Evolutionary conservation across 2,329 filamentous ascomycete genomes (phyloP).

Genomic region (Pyricularia sp.): DNA sequence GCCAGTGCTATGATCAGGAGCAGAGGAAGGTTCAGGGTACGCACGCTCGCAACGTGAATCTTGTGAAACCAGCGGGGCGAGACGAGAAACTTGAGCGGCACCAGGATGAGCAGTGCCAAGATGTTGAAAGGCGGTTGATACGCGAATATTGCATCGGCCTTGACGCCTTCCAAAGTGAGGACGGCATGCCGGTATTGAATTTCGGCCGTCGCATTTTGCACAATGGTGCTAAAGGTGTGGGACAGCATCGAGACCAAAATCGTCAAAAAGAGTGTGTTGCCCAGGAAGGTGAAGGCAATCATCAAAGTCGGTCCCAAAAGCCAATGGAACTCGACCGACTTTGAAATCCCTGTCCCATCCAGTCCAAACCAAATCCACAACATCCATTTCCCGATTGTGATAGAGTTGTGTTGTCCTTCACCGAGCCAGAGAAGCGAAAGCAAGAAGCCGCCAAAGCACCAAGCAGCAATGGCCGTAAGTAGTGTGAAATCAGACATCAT

Average conservation of each 20-base stretch:
- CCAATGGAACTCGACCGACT: conserved; percentile 59
- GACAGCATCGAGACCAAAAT: conserved; percentile 78
- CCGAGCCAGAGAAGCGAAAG: conserved; percentile 55
- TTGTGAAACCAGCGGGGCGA: conserved; percentile 84
- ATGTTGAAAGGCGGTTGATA: conserved; percentile 79
- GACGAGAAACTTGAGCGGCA: conserved; percentile 66
- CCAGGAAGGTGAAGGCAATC: conserved; percentile 73
- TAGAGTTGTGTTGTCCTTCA: conserved; percentile 14
- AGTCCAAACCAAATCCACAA: conserved; percentile 71
- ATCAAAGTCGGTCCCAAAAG: conserved; percentile 68
- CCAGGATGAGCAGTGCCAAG: conserved; percentile 56
- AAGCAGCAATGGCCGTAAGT: conserved; percentile 51
- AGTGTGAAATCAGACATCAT: conserved; percentile 64
- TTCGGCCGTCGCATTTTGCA: conserved; percentile 65
- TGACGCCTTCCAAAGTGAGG: conserved; percentile 73
- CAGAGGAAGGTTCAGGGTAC: conserved; percentile 61
- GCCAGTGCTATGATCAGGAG: conserved; percentile 57
- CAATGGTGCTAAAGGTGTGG: conserved; percentile 71
- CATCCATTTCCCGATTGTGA: conserved; percentile 64
- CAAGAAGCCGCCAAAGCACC: conserved; percentile 59
- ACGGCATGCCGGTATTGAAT: conserved; percentile 74
- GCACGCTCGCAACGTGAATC: conserved; percentile 67
- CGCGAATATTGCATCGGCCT: conserved; percentile 70
- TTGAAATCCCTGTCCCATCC: conserved; percentile 46
- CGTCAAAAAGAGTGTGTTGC: conserved; percentile 80